Evolutionary conservation across 2,329 filamentous ascomycete species (phyloP), one percentile per base, ranked within the genome.

Genomic region (Seiridium unicorne): DNA sequence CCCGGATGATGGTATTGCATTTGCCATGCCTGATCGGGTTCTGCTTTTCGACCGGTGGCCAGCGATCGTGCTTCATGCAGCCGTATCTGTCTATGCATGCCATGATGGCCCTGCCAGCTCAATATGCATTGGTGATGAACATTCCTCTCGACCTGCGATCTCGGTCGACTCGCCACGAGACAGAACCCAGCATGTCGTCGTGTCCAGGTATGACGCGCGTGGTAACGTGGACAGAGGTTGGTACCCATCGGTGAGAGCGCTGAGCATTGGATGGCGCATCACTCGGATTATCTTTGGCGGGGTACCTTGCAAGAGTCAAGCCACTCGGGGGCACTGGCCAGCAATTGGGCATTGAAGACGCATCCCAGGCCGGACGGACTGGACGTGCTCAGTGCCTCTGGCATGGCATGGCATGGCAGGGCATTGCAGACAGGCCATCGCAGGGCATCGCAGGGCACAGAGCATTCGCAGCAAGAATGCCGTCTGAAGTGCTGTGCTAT

Each of bases 231-330:
- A 60, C 61, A 51, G 49, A 65, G 64, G 66, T 60, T 63, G 63
- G 64, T 59, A 66, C 63, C 66, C 67, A 68, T 69, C 67, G 66
- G 67, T 68, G 66, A 69, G 63, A 56, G 42, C 13, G 42, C 11
- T 44, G 46, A 49, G 26, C 26, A 49, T 49, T 18, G 13, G 31
- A 31, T 31, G 31, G 46, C 26, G 31, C 31, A 10, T 11, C n/a
- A 49, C 7, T 7, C 10, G 46, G n/a, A 18, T 49, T 49, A 18
- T 11, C 54, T 57, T 46, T 47, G 54, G 54, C 54, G 54, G 54
- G 54, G 54, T 57, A 57, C 54, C 54, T 57, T 31, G 54, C 54
- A 55, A 55, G n/a, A 7, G 13, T 46, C 13, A 18, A 55, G 36
- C 13, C 54, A 13, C 42, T 57, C 4, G 35, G 44, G 18, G 32